These are phyloP conservation scores for Mycocentrospora acerina DNA, from an alignment of 2,329 filamentous ascomycete genomes.

Conservation along the genomic window DNA sequence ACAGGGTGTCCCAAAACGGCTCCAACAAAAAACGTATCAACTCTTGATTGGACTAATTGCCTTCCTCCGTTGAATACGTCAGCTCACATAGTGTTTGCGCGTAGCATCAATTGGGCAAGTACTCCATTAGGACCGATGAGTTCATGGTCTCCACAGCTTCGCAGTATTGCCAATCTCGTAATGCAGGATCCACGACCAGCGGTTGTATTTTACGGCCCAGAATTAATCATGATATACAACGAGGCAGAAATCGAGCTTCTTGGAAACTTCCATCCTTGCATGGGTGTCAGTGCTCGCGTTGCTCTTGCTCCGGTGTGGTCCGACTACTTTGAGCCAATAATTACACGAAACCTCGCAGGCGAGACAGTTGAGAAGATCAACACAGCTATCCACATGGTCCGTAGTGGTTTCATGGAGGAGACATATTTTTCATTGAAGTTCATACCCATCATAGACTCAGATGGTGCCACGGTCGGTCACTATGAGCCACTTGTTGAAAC, in stretches of 20 bases:
- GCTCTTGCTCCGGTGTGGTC: conserved; percentile 67
- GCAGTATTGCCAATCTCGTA: conserved; percentile 74
- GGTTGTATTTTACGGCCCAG: conserved; percentile 57
- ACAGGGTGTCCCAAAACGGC: conserved; percentile 1
- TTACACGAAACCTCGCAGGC: conserved; percentile 21
- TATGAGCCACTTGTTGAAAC: conserved; percentile 80
- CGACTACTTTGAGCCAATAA: conserved; percentile 24
- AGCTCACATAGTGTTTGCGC: conserved; percentile 27
- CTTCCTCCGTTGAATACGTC: conserved; percentile 12
- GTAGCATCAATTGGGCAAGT: conserved; percentile 68
- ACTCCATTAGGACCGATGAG: conserved; percentile 74
- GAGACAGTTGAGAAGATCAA: conserved; percentile 54
- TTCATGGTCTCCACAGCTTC: conserved; percentile 67
- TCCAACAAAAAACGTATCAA: conserved; percentile 5
- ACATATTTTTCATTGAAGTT: conserved; percentile 79
- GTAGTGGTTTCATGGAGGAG: conserved; percentile 71
- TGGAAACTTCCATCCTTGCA: conserved; percentile 53
- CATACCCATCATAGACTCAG: conserved; percentile 69
- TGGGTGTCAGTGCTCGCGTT: conserved; percentile 62
- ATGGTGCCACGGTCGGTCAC: conserved; percentile 69
- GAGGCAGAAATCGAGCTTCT: conserved; percentile 37
- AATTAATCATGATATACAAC: conserved; percentile 43
- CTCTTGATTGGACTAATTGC: conserved; percentile 19
- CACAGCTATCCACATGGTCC: conserved; percentile 68
- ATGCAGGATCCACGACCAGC: conserved; percentile 60